Evolutionary conservation across 2,329 filamentous ascomycete genomes (phyloP).

Genomic region (Penicillium sp.): DNA sequence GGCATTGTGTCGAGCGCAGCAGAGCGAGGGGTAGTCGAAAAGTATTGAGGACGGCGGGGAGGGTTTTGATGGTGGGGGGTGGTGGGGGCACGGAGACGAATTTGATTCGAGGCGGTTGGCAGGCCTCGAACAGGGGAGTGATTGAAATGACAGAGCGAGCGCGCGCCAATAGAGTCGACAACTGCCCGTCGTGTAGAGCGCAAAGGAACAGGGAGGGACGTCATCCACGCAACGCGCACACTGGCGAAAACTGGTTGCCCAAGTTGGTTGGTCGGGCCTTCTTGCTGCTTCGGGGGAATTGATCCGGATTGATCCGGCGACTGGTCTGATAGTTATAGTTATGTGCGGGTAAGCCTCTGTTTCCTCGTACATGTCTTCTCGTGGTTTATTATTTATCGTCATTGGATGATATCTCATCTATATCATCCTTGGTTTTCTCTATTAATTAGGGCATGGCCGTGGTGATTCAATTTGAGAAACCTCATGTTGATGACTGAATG

Average conservation of each 20-base stretch:
- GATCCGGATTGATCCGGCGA: conserved; percentile 9
- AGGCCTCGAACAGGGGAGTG: conserved; percentile 17
- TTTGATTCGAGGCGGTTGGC: conserved; percentile 24
- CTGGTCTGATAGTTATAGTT: conserved; percentile 13
- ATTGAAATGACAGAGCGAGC: conserved; percentile 15
- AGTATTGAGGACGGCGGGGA: conserved; percentile 24
- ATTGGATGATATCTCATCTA: too few relatives aligned
- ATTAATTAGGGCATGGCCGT: too few relatives aligned
- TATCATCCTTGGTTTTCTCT: too few relatives aligned
- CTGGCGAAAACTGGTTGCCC: conserved; percentile 13
- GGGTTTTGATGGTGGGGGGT: conserved; percentile 25
- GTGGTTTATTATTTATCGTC: too few relatives aligned
- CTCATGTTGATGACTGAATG: too few relatives aligned
- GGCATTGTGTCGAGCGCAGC: conserved; percentile 19
- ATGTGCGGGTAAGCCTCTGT: neutral
- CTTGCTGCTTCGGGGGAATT: conserved; percentile 10
- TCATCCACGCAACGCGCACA: conserved; percentile 27
- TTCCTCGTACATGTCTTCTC: neutral
- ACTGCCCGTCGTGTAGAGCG: conserved; percentile 30
- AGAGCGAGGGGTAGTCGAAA: conserved; percentile 19
- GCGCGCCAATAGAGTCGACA: conserved; percentile 14
- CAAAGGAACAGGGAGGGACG: conserved; percentile 22
- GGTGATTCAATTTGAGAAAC: too few relatives aligned
- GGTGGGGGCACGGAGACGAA: conserved; percentile 25
- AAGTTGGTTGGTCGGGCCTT: conserved; percentile 13